Conservation (phyloP, 768 basidiomycete species). For the Rhizopogon roseolus region DNA sequence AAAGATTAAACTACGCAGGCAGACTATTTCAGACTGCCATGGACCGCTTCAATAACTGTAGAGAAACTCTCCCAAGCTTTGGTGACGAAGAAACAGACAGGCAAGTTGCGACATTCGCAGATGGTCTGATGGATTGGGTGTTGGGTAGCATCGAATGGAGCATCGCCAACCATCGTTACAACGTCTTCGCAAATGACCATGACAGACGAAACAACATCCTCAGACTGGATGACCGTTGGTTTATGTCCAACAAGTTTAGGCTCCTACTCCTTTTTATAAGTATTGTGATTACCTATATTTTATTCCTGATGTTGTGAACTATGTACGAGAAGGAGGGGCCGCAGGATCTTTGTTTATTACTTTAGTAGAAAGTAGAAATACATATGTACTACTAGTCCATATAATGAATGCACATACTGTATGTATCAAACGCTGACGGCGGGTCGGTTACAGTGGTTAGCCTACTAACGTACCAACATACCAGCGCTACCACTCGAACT, state of each 20-base stretch:
- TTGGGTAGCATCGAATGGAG: constrained; percentile 25
- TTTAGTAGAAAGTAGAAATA: no score
- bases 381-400: no score
- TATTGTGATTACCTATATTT: neutral
- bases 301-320: neutral
- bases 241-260: neutral
- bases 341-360: no score
- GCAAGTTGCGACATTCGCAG: constrained; percentile 15
- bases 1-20: constrained; percentile 15
- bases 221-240: constrained; percentile 8
- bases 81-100: constrained; percentile 9
- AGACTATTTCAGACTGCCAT: constrained; percentile 17
- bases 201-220: constrained; percentile 19
- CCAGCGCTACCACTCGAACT: no score
- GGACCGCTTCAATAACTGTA: constrained; percentile 18
- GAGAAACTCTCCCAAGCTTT: constrained; percentile 14
- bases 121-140: constrained; percentile 23
- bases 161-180: constrained; percentile 20
- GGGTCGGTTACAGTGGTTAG: no score
- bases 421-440: no score
- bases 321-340: no score
- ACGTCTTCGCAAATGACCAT: constrained; percentile 12
- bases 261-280: neutral
- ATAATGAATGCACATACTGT: no score
- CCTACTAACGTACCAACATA: no score